Base-by-base conservation (phyloP, 1,284 basidiomycete genomes). In the Sanghuangporus baumii region DNA sequence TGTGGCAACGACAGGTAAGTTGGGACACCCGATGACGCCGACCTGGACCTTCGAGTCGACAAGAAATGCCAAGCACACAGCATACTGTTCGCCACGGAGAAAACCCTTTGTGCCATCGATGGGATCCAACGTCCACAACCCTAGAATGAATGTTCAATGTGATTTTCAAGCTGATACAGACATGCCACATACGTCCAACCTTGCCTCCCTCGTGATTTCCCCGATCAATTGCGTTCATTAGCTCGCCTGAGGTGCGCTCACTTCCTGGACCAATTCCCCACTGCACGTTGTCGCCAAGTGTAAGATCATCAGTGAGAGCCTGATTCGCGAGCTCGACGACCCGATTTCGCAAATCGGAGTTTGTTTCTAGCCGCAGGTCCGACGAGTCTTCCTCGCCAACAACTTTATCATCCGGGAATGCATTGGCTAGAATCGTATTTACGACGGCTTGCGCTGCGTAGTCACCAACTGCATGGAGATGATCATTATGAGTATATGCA, bases 21-120 rank as follows among this genome's bases (percentile, higher is more conserved):
- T 99, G 0, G 96, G 96, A 74, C 96, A 98, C 4, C 96, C 96
- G 71, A 98, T 94, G 20, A 97, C 88, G 20, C 95, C 96, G 12
- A 98, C 80, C 70, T 93, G 81, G 47, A 96, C 93, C 63, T 87
- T 74, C 0, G 92, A 85, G 69, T 98, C 87, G 61, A 94, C 83
- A 69, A 99, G 86, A 64, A 99, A 82, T 0, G 94, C 92, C 36
- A 99, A 81, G 75, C 96, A 99, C 34, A 99, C 94, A 5, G 96
- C 96, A 71, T 96, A 99, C 75, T 99, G 97, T 61, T 93, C 96
- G 11, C 95, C 94, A 23, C 96, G 87, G 50, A 99, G 82, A 80
- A 99, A 99, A 2, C 96, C 94, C 73, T 96, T 96, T 20, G 93
- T 95, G 8, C 94, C 93, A 71, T 96, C 93, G 68, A 96, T 94